Conservation (phyloP, 2,329 filamentous ascomycete species). For the Pezicula rhizophila region DNA sequence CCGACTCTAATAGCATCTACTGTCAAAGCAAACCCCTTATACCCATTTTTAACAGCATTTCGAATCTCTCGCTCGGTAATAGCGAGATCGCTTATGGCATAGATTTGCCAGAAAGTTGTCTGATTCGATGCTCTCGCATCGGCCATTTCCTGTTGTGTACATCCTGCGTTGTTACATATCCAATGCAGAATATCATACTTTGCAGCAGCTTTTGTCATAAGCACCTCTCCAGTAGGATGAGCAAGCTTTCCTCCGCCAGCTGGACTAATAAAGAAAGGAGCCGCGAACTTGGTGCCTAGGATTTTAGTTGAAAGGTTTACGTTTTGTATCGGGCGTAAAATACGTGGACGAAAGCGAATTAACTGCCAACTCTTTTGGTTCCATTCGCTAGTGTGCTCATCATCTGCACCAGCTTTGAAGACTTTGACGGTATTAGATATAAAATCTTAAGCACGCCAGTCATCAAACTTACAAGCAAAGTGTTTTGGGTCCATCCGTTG, state of each 20-base stretch:
- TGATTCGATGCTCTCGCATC: not conserved
- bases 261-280: constrained; percentile 9
- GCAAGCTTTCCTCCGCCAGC: constrained; percentile 7
- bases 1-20: not conserved
- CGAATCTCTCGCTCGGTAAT: not conserved
- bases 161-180: constrained; percentile 4
- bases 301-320: constrained; percentile 4
- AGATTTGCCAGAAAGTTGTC: not conserved
- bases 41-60: not conserved
- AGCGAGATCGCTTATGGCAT: not conserved
- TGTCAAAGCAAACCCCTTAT: not conserved
- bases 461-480: not conserved
- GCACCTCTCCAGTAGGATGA: constrained; percentile 4
- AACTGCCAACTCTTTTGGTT: not conserved
- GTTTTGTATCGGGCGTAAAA: constrained; percentile 2
- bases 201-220: constrained; percentile 6
- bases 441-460: not conserved
- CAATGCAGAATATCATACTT: constrained; percentile 6
- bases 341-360: constrained; percentile 8
- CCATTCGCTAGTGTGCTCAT: not conserved
- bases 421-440: not conserved
- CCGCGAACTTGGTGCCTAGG: constrained; percentile 2
- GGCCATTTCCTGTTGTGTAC: not conserved
- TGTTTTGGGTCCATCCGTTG: not conserved
- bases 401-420: not conserved